Conservation (phyloP, 164 flowering plant species). For the Saururus chinensis region DNA sequence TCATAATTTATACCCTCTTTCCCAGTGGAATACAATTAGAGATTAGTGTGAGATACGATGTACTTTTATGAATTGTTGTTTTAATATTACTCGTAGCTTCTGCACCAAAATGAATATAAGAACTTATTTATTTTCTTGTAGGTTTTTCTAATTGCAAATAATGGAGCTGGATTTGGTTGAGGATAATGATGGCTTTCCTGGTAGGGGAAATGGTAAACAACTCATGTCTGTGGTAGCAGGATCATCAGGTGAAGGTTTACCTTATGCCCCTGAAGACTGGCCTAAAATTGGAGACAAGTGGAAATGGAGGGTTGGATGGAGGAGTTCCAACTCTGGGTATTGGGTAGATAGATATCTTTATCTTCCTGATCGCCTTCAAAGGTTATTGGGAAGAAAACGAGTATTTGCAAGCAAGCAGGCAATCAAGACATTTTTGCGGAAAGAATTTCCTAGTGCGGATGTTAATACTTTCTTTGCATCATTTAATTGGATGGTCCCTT, state of each 20-base stretch:
- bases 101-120: too few relatives aligned
- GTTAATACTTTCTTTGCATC: constrained; percentile 54
- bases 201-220: constrained; percentile 14
- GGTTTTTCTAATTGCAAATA: constrained; percentile 4
- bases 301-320: constrained; percentile 68
- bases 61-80: too few relatives aligned
- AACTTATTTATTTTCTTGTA: background rate
- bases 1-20: too few relatives aligned
- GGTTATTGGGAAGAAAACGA: constrained; percentile 2
- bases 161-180: constrained; percentile 30
- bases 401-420: constrained; percentile 52
- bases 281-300: constrained; percentile 74
- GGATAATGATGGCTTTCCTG: constrained; percentile 17
- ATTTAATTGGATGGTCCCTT: constrained; percentile 71
- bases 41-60: too few relatives aligned
- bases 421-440: constrained; percentile 29
- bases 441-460: constrained; percentile 41
- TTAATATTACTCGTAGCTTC: too few relatives aligned
- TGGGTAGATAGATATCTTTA: constrained; percentile 54
- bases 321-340: constrained; percentile 34
- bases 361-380: constrained; percentile 33
- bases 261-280: constrained; percentile 82
- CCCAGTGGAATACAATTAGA: too few relatives aligned
- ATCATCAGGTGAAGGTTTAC: constrained; percentile 56
- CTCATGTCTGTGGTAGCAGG: constrained; percentile 33